Evolutionary conservation across 352 stramenopile genomes (phyloP), one percentile per base, ranked within the genome.

Genomic region (Pythium myriotylum): DNA sequence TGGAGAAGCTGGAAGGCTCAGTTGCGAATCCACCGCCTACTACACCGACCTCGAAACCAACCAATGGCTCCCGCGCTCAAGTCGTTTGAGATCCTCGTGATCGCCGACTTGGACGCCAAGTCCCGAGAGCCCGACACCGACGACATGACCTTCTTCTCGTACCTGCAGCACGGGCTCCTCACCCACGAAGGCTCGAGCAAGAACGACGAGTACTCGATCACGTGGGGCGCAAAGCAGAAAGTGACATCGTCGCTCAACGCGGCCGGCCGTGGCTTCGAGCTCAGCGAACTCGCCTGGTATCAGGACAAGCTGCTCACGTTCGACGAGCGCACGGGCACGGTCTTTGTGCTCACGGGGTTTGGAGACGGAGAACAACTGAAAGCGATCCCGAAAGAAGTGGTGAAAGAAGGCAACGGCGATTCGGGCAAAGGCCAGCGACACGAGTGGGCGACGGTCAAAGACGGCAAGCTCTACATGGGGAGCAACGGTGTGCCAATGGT

Each of bases 371-470:
- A 91, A 59, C 59, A 67, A 1, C 64, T 92, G 20, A 67, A 93
- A 56, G 89, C 91, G 20, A 91, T 98, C 43, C 96, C 96, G 17
- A 76, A 95, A 62, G 92, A 97, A 66, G 98, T 99, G 52, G 78
- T 98, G 42, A 98, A 97, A 74, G 97, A 99, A 76, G 96, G 97
- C 59, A 84, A 98, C 56, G 97, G 97, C 5, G 71, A 96, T 33
- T 93, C 90, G n/a, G 86, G 96, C 54, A 99, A 99, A 79, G 96
- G 97, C n/a, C 97, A 99, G 84, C 99, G 99, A 72, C 96, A 93
- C 76, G 97, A 99, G 77, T 99, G 97, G 97, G 91, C 95, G 2
- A 99, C 97, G 0, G 93, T 99, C 55, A 99, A 99, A 76, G 92
- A 99, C 74, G 92, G 84, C 46, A 88, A 98, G 70, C 78, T 99